Conservation (phyloP, 148 eudicot species). For the Rhododendron williamsianum region DNA sequence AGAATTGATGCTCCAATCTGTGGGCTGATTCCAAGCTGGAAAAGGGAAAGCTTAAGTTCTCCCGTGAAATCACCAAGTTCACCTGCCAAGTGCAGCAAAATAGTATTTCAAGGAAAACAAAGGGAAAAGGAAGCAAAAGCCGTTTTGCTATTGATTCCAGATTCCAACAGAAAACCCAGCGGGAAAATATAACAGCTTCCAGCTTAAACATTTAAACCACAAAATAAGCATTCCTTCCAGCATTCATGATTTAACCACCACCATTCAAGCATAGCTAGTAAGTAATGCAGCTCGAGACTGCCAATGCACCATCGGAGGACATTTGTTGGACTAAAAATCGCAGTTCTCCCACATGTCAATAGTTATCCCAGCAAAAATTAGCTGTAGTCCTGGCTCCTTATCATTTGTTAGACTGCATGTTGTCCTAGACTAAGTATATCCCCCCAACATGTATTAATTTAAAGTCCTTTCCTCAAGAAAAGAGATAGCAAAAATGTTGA, state of each 20-base stretch:
- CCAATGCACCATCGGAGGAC: neutral
- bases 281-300: neutral
- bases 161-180: neutral
- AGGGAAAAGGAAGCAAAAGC: neutral
- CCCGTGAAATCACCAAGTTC: constrained; percentile 77
- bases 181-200: neutral
- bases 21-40: constrained; percentile 97
- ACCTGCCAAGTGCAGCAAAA: constrained; percentile 40
- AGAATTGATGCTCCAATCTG: constrained; percentile 93
- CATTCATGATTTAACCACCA: neutral
- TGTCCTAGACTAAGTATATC: neutral
- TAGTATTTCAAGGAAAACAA: neutral
- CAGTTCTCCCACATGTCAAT: neutral
- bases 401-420: neutral
- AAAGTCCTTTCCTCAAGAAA: neutral
- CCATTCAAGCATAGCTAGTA: neutral
- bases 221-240: neutral
- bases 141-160: neutral
- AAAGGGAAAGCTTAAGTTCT: constrained; percentile 90
- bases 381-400: neutral
- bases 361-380: neutral
- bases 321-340: too few relatives aligned
- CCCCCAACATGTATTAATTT: neutral
- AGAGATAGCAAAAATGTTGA: neutral
- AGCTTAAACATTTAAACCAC: neutral